These are phyloP conservation scores for Dipodascus albidus DNA, from an alignment of 805 yeast species.

Conservation along the genomic window DNA sequence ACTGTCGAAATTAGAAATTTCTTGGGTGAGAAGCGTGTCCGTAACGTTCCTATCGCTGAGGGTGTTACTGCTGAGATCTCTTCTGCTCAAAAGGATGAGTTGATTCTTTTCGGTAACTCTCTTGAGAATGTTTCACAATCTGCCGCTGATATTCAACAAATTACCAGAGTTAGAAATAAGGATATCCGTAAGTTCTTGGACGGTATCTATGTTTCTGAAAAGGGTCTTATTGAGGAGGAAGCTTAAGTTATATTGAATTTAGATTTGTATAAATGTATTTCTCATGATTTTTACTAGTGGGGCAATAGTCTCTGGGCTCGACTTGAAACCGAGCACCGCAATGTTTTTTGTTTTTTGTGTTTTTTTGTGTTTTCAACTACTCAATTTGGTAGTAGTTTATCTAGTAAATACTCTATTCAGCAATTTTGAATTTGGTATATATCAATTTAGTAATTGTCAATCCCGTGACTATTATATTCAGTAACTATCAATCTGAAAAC, in stretches of 20 bases:
- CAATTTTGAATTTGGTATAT: too few species aligned
- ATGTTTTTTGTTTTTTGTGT: background rate
- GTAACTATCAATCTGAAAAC: too few species aligned
- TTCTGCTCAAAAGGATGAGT: conserved; percentile 84
- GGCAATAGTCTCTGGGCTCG: background rate
- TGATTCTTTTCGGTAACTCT: conserved; percentile 87
- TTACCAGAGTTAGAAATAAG: conserved; percentile 98
- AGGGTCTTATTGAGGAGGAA: conserved; percentile 76
- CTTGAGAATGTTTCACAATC: conserved; percentile 95
- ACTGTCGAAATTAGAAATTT: conserved; percentile 96
- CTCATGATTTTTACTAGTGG: background rate
- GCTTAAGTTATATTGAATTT: conserved; percentile 8
- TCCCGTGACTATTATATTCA: too few species aligned
- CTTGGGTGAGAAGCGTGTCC: conserved; percentile 98
- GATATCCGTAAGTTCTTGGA: conserved; percentile 99
- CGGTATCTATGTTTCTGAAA: conserved; percentile 98
- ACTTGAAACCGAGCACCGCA: background rate
- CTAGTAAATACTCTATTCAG: too few species aligned
- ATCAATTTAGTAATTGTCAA: too few species aligned
- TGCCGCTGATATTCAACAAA: conserved; percentile 97
- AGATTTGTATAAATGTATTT: background rate
- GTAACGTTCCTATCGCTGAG: conserved; percentile 73
- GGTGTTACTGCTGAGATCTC: conserved; percentile 86
- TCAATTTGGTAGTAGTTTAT: too few species aligned
- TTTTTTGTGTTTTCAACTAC: too few species aligned